Conservation (phyloP, 192 early-diverging fungal genomes). For the Paraglomus brasilianum region DNA sequence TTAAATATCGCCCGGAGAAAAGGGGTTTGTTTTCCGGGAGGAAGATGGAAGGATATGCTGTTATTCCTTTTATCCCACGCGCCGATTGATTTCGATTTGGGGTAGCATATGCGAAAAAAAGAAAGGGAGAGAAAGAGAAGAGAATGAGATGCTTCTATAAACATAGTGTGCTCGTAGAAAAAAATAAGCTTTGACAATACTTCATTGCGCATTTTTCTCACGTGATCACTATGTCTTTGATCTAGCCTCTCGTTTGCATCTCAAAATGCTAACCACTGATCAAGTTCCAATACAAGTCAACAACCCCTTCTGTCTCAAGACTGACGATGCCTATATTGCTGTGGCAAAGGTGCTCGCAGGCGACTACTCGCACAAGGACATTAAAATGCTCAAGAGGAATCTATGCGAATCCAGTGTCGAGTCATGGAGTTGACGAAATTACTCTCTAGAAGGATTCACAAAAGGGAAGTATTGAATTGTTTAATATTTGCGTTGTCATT, state of each 20-base stretch:
- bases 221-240: background rate
- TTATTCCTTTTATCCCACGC: too few relatives aligned
- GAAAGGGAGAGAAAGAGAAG: too few relatives aligned
- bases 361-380: constrained; percentile 12
- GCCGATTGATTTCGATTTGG: too few relatives aligned
- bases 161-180: too few relatives aligned
- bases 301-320: constrained; percentile 25
- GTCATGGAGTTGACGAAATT: constrained; percentile 26
- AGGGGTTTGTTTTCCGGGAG: too few relatives aligned
- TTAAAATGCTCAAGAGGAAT: constrained; percentile 5
- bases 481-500: too few relatives aligned
- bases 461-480: background rate
- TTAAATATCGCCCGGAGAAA: too few relatives aligned
- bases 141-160: too few relatives aligned
- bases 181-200: background rate
- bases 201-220: background rate
- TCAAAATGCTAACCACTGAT: constrained; percentile 24
- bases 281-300: constrained; percentile 30
- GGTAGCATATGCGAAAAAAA: too few relatives aligned
- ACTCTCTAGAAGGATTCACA: background rate
- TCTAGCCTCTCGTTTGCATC: constrained; percentile 20
- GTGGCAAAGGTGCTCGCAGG: constrained; percentile 21
- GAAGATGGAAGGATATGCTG: too few relatives aligned
- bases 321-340: constrained; percentile 26
- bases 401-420: constrained; percentile 26